Evolutionary conservation across 2,329 filamentous ascomycete genomes (phyloP).

Genomic region (Xylariaceae sp.): DNA sequence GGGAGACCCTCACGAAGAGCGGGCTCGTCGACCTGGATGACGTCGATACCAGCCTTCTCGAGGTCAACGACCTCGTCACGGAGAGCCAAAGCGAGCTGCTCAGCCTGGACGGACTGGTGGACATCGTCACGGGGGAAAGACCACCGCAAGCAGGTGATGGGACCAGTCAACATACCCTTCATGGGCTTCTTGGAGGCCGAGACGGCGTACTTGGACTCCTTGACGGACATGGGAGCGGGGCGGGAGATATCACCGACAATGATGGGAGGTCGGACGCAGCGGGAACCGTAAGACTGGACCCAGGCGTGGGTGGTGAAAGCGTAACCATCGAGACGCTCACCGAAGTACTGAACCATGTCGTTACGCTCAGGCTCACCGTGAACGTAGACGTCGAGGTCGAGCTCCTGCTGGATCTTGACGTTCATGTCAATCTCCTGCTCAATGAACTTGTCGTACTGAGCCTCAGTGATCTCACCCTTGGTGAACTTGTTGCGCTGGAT

Average conservation of each 20-base stretch:
- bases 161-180: conserved; percentile 99
- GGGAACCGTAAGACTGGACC: conserved; percentile 98
- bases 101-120: conserved; percentile 97
- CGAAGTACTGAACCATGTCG: conserved; percentile 99
- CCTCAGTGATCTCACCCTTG: conserved; percentile 91
- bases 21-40: conserved; percentile 99
- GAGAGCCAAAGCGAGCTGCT: conserved; percentile 96
- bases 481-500: conserved; percentile 96
- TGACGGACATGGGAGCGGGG: conserved; percentile 96
- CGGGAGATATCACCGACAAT: conserved; percentile 98
- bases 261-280: conserved; percentile 96
- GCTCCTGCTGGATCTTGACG: conserved; percentile 96
- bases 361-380: conserved; percentile 99
- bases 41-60: conserved; percentile 90
- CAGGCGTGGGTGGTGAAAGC: conserved; percentile 98
- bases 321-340: conserved; percentile 93
- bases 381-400: conserved; percentile 92
- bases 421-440: conserved; percentile 96
- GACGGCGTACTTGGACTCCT: conserved; percentile 99
- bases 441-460: conserved; percentile 98
- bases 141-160: conserved; percentile 98
- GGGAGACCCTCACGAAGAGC: conserved; percentile 99
- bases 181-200: conserved; percentile 97
- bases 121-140: conserved; percentile 99
- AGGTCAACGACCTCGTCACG: conserved; percentile 98